phyloP scores from a whole-genome alignment of 805 yeast genomes.

The Kodamaea sagamina region DNA sequence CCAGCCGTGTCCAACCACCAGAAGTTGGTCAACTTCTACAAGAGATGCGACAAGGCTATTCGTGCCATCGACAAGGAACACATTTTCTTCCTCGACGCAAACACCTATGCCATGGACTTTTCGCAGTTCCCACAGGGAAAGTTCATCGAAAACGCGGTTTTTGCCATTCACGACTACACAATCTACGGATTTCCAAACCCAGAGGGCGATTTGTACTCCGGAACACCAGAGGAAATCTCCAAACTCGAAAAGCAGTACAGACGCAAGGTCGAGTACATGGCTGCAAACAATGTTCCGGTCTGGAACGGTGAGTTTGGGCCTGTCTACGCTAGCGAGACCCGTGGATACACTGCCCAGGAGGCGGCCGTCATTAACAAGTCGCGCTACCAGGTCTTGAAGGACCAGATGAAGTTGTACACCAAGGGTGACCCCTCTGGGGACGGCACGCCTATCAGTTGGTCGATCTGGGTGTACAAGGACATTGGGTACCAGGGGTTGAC shows the following conservation, averaged over 20 bases:
- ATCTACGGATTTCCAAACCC: conserved; percentile 46
- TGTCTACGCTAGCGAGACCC: conserved; percentile 44
- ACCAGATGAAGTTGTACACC: conserved; percentile 47
- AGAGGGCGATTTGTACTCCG: conserved; percentile 30
- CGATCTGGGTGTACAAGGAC: conserved; percentile 56
- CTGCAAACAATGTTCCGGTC: conserved; percentile 44
- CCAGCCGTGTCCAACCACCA: conserved; percentile 49
- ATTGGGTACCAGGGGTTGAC: conserved; percentile 54
- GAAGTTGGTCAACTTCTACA: conserved; percentile 43
- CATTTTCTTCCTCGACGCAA: conserved; percentile 51
- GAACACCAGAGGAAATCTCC: conserved; percentile 35
- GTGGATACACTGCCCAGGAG: conserved; percentile 39
- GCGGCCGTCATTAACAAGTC: conserved; percentile 38
- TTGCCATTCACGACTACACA: conserved; percentile 52
- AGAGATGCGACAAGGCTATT: conserved; percentile 38
- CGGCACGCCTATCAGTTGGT: conserved; percentile 48
- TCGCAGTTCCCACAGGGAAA: conserved; percentile 40
- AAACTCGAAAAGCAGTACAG: conserved; percentile 41
- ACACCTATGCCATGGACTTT: conserved; percentile 54
- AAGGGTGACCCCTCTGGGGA: conserved; percentile 52
- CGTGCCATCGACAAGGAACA: conserved; percentile 50
- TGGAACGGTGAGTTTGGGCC: conserved; percentile 61
- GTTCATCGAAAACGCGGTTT: conserved; percentile 47
- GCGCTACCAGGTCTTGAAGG: conserved; percentile 46
- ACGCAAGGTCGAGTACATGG: conserved; percentile 47